phyloP scores from a whole-genome alignment of 208 protist species.

The Wallacemonas sp. region DNA sequence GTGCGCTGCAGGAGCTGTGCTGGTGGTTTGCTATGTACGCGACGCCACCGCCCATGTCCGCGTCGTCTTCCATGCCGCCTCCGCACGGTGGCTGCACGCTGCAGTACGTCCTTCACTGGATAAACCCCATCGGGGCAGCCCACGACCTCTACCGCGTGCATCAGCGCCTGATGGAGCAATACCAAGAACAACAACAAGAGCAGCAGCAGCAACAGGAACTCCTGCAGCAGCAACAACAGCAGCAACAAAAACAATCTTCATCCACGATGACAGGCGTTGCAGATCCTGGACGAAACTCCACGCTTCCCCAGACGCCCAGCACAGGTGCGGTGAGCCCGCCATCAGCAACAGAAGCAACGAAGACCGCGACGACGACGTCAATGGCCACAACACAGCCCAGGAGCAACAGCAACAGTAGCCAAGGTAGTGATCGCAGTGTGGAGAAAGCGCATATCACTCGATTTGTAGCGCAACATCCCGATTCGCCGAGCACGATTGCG shows the following conservation, averaged over 20 bases:
- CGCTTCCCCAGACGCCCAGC: no score
- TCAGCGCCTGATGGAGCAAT: constrained; percentile 32
- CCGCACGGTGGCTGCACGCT: constrained; percentile 46
- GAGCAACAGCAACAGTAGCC: constrained; percentile 10
- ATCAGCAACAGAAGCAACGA: no score
- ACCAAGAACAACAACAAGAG: constrained; percentile 6
- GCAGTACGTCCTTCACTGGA: constrained; percentile 65
- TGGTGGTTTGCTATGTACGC: constrained; percentile 64
- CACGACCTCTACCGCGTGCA: constrained; percentile 57
- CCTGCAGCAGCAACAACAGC: constrained; percentile 12
- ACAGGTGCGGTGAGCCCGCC: no score
- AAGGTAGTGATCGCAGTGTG: neutral
- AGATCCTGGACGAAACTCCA: no score
- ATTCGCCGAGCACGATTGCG: constrained; percentile 8
- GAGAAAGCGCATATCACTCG: constrained; percentile 5
- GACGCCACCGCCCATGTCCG: constrained; percentile 11
- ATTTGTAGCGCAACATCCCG: neutral
- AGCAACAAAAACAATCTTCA: constrained; percentile 11
- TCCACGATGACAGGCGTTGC: no score
- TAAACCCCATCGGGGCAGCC: constrained; percentile 53
- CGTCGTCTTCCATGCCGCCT: neutral
- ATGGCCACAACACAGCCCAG: no score
- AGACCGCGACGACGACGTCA: no score
- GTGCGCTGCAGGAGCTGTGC: constrained; percentile 79
- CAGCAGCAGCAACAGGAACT: constrained; percentile 21